These are phyloP conservation scores for Candida hungchunana DNA, from an alignment of 805 yeast species.

Conservation along the genomic window DNA sequence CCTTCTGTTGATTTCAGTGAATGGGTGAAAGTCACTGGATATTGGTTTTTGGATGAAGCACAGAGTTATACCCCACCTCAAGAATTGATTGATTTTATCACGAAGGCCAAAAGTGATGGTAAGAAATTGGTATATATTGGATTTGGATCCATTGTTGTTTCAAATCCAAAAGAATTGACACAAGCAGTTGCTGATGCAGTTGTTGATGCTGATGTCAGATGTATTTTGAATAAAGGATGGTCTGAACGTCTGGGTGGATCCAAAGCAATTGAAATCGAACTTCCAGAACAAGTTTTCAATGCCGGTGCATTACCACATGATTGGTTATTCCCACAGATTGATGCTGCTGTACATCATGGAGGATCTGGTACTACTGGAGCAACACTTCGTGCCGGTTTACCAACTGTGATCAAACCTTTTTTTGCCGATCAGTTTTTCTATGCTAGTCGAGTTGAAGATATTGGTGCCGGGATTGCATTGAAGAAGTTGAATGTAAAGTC, in stretches of 20 bases:
- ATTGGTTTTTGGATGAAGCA: constrained; percentile 84
- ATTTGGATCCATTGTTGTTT: constrained; percentile 91
- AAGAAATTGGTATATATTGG: constrained; percentile 88
- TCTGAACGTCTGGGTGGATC: constrained; percentile 59
- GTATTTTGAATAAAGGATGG: constrained; percentile 94
- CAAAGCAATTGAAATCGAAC: constrained; percentile 33
- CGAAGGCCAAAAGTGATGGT: constrained; percentile 50
- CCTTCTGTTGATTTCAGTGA: constrained; percentile 92
- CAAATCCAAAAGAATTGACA: constrained; percentile 75
- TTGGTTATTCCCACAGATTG: constrained; percentile 86
- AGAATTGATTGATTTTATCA: constrained; percentile 54
- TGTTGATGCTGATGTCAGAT: constrained; percentile 71
- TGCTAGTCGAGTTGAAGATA: constrained; percentile 80
- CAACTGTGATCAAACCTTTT: constrained; percentile 89
- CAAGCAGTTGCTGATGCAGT: constrained; percentile 78
- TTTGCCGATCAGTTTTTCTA: constrained; percentile 96
- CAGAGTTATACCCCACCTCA: constrained; percentile 55
- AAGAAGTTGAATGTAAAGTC: constrained; percentile 61
- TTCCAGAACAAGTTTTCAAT: constrained; percentile 67
- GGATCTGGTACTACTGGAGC: constrained; percentile 98
- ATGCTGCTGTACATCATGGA: constrained; percentile 96
- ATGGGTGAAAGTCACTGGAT: constrained; percentile 95
- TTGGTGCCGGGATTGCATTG: constrained; percentile 77
- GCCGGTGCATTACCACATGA: constrained; percentile 84
- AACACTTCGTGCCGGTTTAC: constrained; percentile 76